A percentile compares a stretch with the other conserved stretches of the same genome.
Evolutionary conservation across 441 rosid genomes (phyloP).

Genomic region (Daphne laureola): DNA sequence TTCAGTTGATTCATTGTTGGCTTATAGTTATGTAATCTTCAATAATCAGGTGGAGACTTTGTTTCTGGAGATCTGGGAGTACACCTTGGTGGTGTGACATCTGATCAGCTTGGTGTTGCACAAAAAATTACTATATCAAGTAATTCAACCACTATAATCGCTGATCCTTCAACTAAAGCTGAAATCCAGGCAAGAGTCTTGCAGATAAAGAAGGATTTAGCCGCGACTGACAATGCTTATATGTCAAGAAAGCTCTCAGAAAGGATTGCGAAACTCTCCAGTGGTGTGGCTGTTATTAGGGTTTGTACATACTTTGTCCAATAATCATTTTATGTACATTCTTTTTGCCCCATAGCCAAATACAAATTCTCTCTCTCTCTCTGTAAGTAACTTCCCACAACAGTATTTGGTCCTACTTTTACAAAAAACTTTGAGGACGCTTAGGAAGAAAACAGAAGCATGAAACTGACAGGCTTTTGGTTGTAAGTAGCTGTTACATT

Average conservation of each 20-base stretch:
- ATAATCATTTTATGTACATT: no score
- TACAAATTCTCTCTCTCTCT: no score
- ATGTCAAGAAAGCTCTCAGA: constrained; percentile 61
- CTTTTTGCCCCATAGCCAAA: no score
- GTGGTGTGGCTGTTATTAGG: constrained; percentile 84
- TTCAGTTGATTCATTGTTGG: background rate
- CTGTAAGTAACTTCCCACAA: no score
- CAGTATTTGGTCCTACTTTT: no score
- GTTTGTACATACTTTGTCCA: constrained; percentile 22
- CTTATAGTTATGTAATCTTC: constrained; percentile 9
- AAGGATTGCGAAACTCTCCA: constrained; percentile 77
- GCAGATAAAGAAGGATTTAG: constrained; percentile 84
- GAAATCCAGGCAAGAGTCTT: constrained; percentile 80
- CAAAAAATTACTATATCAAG: constrained; percentile 54
- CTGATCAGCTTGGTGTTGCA: constrained; percentile 84
- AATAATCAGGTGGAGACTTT: constrained; percentile 65
- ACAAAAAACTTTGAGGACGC: no score
- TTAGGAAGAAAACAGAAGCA: no score
- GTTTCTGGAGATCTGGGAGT: constrained; percentile 66
- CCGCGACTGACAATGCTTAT: constrained; percentile 55
- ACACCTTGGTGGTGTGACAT: constrained; percentile 42
- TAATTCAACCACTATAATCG: constrained; percentile 73
- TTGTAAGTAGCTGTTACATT: no score
- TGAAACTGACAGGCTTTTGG: no score
- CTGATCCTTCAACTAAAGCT: constrained; percentile 73